phyloP scores from a whole-genome alignment of 495 filamentous ascomycete genomes.

The Rostrohypoxylon terebratum region DNA sequence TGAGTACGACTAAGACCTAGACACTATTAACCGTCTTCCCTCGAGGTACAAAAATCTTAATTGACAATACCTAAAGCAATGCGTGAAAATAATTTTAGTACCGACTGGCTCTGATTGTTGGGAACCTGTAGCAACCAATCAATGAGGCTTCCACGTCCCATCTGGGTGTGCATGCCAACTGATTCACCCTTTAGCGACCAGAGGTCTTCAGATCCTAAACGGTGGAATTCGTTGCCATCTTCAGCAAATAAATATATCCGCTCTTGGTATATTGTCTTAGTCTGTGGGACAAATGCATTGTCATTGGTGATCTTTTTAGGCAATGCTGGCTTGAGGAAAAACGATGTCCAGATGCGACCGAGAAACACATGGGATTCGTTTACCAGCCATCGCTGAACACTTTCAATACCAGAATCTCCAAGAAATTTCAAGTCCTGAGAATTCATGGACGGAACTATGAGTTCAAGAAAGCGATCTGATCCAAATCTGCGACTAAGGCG shows the following conservation, averaged over 20 bases:
- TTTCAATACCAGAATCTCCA: conserved; percentile 44
- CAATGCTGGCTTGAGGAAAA: conserved; percentile 55
- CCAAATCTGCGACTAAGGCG: conserved; percentile 61
- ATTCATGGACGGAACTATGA: conserved; percentile 53
- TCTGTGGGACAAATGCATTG: conserved; percentile 50
- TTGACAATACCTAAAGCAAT: conserved; percentile 54
- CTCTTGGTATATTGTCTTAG: conserved; percentile 53
- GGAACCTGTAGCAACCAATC: conserved; percentile 58
- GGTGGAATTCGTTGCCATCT: conserved; percentile 52
- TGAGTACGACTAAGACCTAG: conserved; percentile 58
- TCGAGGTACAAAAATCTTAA: background rate
- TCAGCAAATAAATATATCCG: conserved; percentile 61
- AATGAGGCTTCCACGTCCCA: conserved; percentile 51
- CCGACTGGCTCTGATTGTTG: conserved; percentile 53
- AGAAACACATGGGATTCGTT: conserved; percentile 52
- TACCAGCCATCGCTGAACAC: conserved; percentile 58
- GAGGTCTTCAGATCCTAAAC: conserved; percentile 18
- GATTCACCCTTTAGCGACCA: conserved; percentile 46
- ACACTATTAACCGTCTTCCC: conserved; percentile 13
- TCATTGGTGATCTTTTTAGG: conserved; percentile 54
- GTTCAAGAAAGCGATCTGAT: conserved; percentile 60
- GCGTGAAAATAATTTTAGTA: conserved; percentile 55
- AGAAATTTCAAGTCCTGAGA: conserved; percentile 40
- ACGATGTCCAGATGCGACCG: conserved; percentile 60
- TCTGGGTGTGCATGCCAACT: conserved; percentile 46